Evolutionary conservation across 169 alveolate species (phyloP).

Genomic region (Babesia bovis): DNA sequence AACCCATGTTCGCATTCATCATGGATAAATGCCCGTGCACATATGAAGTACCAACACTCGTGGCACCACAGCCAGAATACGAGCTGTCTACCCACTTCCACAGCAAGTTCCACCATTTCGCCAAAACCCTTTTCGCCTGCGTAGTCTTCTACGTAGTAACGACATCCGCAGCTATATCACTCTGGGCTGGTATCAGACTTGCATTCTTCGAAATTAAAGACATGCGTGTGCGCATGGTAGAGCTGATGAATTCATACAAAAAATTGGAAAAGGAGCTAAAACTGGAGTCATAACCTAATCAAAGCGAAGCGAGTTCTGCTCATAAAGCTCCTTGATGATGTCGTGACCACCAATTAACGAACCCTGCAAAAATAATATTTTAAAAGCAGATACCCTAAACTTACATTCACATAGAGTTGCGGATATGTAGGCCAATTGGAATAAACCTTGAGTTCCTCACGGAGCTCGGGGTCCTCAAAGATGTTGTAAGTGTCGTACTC

Average conservation of each 20-base stretch:
- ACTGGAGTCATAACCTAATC: slow-evolving; percentile 62
- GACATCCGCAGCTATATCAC: background rate
- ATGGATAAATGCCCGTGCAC: slow-evolving; percentile 29
- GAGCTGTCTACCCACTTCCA: slow-evolving; percentile 12
- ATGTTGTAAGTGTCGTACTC: slow-evolving; percentile 81
- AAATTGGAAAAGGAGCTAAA: background rate
- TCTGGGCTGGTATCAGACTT: background rate
- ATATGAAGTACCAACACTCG: background rate
- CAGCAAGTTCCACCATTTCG: background rate
- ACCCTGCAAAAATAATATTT: slow-evolving; percentile 22
- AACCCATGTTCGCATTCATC: slow-evolving; percentile 19
- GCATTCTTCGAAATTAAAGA: background rate
- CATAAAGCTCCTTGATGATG: slow-evolving; percentile 74
- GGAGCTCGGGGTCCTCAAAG: slow-evolving; percentile 78
- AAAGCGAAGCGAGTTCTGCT: slow-evolving; percentile 58
- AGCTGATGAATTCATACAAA: background rate
- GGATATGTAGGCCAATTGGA: slow-evolving; percentile 94
- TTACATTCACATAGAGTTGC: slow-evolving; percentile 85
- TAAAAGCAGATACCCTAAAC: slow-evolving; percentile 28
- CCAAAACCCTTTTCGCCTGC: background rate
- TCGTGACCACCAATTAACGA: slow-evolving; percentile 80
- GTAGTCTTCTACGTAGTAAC: background rate
- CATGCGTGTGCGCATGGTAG: background rate
- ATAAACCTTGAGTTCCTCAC: slow-evolving; percentile 86
- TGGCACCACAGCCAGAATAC: slow-evolving; percentile 5